Evolutionary conservation across 768 basidiomycete species (phyloP), one percentile per base, ranked within the genome.

Genomic region (Auricularia heimuer): DNA sequence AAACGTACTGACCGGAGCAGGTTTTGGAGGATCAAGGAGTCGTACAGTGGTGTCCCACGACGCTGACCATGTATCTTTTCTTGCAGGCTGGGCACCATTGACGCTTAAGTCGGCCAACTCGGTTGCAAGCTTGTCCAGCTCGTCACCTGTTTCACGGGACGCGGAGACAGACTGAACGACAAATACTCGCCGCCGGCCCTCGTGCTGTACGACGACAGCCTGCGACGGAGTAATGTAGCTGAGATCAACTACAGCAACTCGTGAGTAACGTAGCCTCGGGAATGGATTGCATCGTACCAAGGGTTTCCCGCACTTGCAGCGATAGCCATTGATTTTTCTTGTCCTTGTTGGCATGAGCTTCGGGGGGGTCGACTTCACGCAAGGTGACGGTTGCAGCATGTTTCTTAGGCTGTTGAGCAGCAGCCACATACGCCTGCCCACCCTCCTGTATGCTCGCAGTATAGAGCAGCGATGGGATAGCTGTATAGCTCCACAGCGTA

Each of bases 151-250:
- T 24, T 69, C 67, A 54, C 65, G 68, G 45, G 66, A 70, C 54
- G 75, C 69, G 47, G 79, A 78, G 24, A 86, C 78, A 34, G 79
- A 77, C 64, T 75, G 71, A n/a, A 89, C 75, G 16, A 75, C 72
- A 72, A 92, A 92, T 62, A 77, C 79, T 47, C 86, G 86, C 14
- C 67, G 70, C 51, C 69, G 71, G 34, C 85, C 84, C 76, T 92
- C 89, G 70, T 88, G 92, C 18, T 69, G 67, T 21, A 90, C 78
- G 66, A 88, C 81, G 54, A 92, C 65, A 4, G 82, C 74, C 71
- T 93, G 90, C 8, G 77, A 77, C 45, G 77, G 73, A 11, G 84
- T 83, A 67, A 92, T 75, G 70, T 86, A 89, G 71, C 85, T 89
- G 14, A 90, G 77, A 70, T 88, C 85, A 54, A 92, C 92, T 93